Evolutionary conservation across 2,329 filamentous ascomycete species (phyloP).

Genomic region (Aspergillus versicolor): DNA sequence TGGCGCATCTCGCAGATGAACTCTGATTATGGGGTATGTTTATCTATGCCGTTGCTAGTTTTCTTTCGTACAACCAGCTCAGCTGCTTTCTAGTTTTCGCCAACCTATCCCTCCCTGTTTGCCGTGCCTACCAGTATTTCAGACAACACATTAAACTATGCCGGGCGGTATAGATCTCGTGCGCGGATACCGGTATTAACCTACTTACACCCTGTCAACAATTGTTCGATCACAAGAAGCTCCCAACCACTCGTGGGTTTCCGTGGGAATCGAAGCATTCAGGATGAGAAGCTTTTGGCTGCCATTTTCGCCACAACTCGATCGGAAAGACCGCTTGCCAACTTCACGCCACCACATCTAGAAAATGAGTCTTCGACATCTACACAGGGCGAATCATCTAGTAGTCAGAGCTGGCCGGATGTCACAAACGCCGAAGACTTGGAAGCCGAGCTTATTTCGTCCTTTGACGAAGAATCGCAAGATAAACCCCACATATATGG

Average conservation of each 20-base stretch:
- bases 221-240: constrained; percentile 92
- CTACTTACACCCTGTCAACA: constrained; percentile 95
- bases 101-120: constrained; percentile 84
- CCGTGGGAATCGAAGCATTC: constrained; percentile 82
- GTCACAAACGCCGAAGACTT: constrained; percentile 62
- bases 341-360: constrained; percentile 37
- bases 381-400: constrained; percentile 50
- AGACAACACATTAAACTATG: constrained; percentile 96
- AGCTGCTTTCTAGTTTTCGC: constrained; percentile 63
- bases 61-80: constrained; percentile 1
- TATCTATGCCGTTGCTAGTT: neutral
- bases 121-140: constrained; percentile 86
- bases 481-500: constrained; percentile 74
- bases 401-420: constrained; percentile 48
- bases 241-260: constrained; percentile 90
- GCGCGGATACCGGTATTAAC: constrained; percentile 84
- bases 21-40: constrained; percentile 67
- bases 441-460: constrained; percentile 66
- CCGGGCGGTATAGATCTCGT: constrained; percentile 82
- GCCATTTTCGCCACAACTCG: constrained; percentile 82
- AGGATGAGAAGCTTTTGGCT: constrained; percentile 90
- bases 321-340: constrained; percentile 43
- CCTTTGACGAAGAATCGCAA: constrained; percentile 57
- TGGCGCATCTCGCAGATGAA: constrained; percentile 95
- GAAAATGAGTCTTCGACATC: constrained; percentile 45